Percentiles rank a stretch among this genome's conserved stretches.
These are phyloP conservation scores for Acacia pycnantha DNA, from an alignment of 331 rosid genomes.

Conservation along the genomic window DNA sequence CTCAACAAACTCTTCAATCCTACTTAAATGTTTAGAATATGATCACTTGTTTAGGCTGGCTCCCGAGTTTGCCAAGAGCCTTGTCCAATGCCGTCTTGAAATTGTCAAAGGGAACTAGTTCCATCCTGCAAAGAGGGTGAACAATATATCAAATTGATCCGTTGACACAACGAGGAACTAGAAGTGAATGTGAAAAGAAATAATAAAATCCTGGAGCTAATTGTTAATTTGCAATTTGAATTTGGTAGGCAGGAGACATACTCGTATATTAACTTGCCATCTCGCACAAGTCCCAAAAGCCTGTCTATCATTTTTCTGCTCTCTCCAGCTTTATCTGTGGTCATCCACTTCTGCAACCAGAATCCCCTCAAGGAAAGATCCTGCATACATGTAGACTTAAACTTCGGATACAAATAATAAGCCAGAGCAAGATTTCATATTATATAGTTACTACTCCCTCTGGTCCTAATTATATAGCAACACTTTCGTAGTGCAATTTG, in stretches of 20 bases:
- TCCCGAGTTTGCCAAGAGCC: conserved; percentile 86
- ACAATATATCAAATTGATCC: background rate
- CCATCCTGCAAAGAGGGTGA: conserved; percentile 58
- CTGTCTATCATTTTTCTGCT: conserved; percentile 78
- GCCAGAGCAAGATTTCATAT: conserved; percentile 6
- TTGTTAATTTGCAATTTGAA: background rate
- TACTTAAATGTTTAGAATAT: conserved; percentile 45
- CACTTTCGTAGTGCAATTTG: no score
- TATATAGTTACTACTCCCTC: background rate
- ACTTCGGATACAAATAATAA: background rate
- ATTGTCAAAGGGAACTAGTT: conserved; percentile 66
- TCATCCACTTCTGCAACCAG: conserved; percentile 87
- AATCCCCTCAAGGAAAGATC: conserved; percentile 89
- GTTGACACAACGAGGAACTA: background rate
- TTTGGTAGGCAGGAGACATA: conserved; percentile 32
- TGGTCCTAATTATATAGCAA: no score
- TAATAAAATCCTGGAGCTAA: background rate
- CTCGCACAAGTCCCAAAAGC: conserved; percentile 65
- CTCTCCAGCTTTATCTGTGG: conserved; percentile 61
- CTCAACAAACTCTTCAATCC: conserved; percentile 2
- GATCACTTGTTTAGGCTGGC: conserved; percentile 94
- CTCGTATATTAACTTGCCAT: conserved; percentile 83
- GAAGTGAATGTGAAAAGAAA: background rate
- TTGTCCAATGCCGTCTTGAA: conserved; percentile 69
- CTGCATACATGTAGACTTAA: conserved; percentile 41